phyloP scores from a whole-genome alignment of 2,329 filamentous ascomycete species.

The Eutypa lata region DNA sequence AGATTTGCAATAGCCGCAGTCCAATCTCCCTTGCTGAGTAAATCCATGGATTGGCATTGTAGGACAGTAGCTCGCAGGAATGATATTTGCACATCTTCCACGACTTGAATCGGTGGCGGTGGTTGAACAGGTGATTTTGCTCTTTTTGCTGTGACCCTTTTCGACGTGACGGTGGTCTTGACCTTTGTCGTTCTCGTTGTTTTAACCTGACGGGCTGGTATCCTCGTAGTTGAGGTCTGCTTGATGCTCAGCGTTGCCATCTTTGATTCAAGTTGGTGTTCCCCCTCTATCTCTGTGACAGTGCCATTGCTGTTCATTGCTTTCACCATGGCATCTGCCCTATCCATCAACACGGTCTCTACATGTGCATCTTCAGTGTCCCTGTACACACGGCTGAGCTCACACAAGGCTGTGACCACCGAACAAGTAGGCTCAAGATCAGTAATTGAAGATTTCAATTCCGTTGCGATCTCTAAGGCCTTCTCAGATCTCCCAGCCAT shows the following conservation, averaged over 20 bases:
- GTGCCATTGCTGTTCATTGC: constrained; percentile 24
- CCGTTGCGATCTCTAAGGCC: constrained; percentile 52
- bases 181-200: constrained; percentile 15
- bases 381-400: constrained; percentile 55
- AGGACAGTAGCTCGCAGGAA: constrained; percentile 37
- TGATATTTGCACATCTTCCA: constrained; percentile 31
- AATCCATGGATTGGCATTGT: constrained; percentile 41
- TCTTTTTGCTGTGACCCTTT: constrained; percentile 25
- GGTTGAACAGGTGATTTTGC: constrained; percentile 9
- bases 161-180: constrained; percentile 23
- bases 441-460: constrained; percentile 51
- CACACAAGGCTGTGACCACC: constrained; percentile 47
- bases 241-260: constrained; percentile 33
- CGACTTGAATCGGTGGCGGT: constrained; percentile 7
- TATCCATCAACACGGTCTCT: constrained; percentile 41
- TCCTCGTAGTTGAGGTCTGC: constrained; percentile 22
- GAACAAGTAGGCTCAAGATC: constrained; percentile 41
- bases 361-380: constrained; percentile 43
- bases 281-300: constrained; percentile 5
- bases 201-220: constrained; percentile 13
- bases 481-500: constrained; percentile 58
- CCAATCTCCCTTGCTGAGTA: constrained; percentile 53
- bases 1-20: constrained; percentile 55
- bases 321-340: constrained; percentile 47
- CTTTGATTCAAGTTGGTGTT: constrained; percentile 32